Percentiles rank a stretch among this genome's conserved stretches.
phyloP scores from a whole-genome alignment of 208 protist genomes.

The Crithidia expoeki region DNA sequence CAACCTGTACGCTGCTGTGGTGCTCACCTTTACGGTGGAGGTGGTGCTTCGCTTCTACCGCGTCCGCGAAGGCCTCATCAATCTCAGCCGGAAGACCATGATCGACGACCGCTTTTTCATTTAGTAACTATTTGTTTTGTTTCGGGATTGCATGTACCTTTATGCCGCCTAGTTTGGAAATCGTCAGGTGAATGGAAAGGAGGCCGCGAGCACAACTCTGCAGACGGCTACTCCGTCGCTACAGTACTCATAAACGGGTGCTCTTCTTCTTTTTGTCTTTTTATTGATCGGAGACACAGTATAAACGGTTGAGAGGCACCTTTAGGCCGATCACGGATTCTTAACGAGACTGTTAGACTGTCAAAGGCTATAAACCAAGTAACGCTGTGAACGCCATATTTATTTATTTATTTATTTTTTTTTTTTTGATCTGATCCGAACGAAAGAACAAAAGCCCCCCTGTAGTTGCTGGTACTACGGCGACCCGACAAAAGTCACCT shows the following conservation, averaged over 20 bases:
- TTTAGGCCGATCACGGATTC: too few species aligned
- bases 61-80: slow-evolving; percentile 56
- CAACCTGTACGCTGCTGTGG: slow-evolving; percentile 67
- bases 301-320: too few species aligned
- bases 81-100: slow-evolving; percentile 80
- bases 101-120: slow-evolving; percentile 86
- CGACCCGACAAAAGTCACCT: too few species aligned
- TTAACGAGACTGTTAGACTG: too few species aligned
- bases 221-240: too few species aligned
- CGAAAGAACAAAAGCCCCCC: background rate
- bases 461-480: too few species aligned
- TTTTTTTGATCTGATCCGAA: background rate
- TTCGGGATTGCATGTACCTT: background rate
- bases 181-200: background rate
- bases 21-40: slow-evolving; percentile 69
- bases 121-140: slow-evolving; percentile 23
- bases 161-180: background rate
- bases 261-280: too few species aligned
- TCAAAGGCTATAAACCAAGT: too few species aligned
- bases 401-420: background rate
- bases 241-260: too few species aligned
- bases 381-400: too few species aligned
- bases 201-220: too few species aligned
- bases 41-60: slow-evolving; percentile 63
- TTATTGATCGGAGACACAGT: too few species aligned